Evolutionary conservation across 2,329 filamentous ascomycete species (phyloP), one percentile per base, ranked within the genome.

Genomic region (Xylaria sp.): DNA sequence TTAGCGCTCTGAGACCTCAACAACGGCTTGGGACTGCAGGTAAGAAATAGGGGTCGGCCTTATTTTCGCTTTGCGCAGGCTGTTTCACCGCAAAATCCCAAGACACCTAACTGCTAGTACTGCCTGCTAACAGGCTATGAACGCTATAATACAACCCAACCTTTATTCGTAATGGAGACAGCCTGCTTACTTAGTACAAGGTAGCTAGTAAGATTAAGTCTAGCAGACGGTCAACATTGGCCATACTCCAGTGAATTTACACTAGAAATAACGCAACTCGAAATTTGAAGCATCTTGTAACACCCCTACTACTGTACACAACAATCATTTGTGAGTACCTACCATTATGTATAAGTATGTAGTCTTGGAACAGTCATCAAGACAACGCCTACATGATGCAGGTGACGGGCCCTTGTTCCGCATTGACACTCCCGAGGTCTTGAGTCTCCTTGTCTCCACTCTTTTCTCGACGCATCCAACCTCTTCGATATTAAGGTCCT

Each of bases 401-500:
- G 67, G 63, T 63, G 67, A 69, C 66, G 20, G 25, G 53, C 46
- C 58, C 66, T 62, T 59, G 67, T 66, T 63, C 67, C 63, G 64
- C 63, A 63, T 69, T 60, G 55, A 66, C 67, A 63, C 55, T 63
- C 60, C 60, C 64, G 56, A 69, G 63, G 48, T 63, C 48, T 30
- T 39, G 25, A 62, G 36, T 56, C 45, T 39, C 41, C 15, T 58
- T 46, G 30, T 39, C 30, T 32, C 60, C 63, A 43, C 36, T 36
- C 58, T 52, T 57, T 50, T 25, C 34, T 61, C 34, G 34, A 59
- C 52, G n/a, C 23, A 32, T 55, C 66, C 62, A 65, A 61, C 61
- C 66, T 65, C 62, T 39, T 57, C 52, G 61, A 68, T 65, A 61
- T 58, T 60, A 36, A 25, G 53, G 23, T 46, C 65, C 41, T 52